Conservation (phyloP, 306 rosid genomes). For the Vigna nakashimae region DNA sequence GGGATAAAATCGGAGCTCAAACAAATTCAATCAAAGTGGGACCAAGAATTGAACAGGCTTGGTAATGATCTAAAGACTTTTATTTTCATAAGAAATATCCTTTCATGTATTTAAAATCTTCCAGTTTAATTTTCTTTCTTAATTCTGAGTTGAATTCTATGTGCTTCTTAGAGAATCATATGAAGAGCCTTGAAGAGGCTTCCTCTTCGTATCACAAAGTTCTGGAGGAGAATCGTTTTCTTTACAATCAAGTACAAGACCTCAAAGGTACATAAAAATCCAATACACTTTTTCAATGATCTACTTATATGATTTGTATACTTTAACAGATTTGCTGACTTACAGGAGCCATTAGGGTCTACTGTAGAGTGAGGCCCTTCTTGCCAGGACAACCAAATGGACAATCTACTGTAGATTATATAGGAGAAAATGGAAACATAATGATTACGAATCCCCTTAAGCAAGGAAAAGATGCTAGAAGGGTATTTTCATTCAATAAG, state of each 20-base stretch:
- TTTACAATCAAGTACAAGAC: slow-evolving; percentile 96
- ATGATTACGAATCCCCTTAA: slow-evolving; percentile 91
- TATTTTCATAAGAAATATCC: slow-evolving; percentile 33
- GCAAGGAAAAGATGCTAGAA: slow-evolving; percentile 90
- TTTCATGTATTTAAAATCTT: neutral
- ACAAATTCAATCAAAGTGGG: slow-evolving; percentile 70
- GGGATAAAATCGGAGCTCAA: slow-evolving; percentile 66
- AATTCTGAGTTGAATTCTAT: slow-evolving; percentile 38
- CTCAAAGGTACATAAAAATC: slow-evolving; percentile 74
- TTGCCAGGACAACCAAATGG: slow-evolving; percentile 71
- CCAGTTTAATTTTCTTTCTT: slow-evolving; percentile 10
- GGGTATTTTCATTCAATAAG: slow-evolving; percentile 87
- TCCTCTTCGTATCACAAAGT: slow-evolving; percentile 88
- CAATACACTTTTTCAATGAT: slow-evolving; percentile 20
- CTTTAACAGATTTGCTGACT: slow-evolving; percentile 28
- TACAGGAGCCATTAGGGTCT: slow-evolving; percentile 90
- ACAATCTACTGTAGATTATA: slow-evolving; percentile 83
- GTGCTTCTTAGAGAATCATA: slow-evolving; percentile 65
- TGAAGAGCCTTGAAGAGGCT: slow-evolving; percentile 74
- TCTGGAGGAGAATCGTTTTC: slow-evolving; percentile 82
- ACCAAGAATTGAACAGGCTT: slow-evolving; percentile 72
- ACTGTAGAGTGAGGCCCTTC: slow-evolving; percentile 95
- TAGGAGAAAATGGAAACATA: slow-evolving; percentile 94
- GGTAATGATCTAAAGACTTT: slow-evolving; percentile 57
- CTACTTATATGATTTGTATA: slow-evolving; percentile 16